Conservation (phyloP, 805 yeast genomes). For the Blastobotrys terrestris region DNA sequence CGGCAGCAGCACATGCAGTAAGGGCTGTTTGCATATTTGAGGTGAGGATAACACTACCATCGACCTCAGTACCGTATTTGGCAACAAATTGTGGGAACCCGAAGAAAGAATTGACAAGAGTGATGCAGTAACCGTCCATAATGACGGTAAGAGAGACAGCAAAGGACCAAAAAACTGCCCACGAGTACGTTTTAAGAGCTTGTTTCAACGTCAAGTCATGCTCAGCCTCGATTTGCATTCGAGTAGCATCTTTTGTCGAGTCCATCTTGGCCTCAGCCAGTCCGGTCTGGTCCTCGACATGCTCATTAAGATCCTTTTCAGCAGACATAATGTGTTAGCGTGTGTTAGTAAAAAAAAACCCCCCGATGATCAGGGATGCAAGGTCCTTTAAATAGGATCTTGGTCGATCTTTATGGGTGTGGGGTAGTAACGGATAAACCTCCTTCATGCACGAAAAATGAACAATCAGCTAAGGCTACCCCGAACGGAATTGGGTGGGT, state of each 20-base stretch:
- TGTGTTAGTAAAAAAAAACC: background rate
- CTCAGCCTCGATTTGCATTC: conserved; percentile 14
- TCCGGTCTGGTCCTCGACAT: background rate
- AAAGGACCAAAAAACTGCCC: conserved; percentile 30
- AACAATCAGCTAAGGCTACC: too few species aligned
- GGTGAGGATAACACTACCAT: conserved; percentile 4
- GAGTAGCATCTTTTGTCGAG: background rate
- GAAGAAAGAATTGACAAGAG: conserved; percentile 37
- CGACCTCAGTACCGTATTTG: conserved; percentile 31
- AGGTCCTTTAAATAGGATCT: background rate
- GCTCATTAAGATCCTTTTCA: background rate
- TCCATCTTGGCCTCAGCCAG: background rate
- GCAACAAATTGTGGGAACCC: conserved; percentile 39
- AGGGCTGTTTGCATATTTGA: conserved; percentile 23
- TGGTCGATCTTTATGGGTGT: background rate
- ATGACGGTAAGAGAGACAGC: conserved; percentile 27
- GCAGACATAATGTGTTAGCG: background rate
- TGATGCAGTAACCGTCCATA: conserved; percentile 48
- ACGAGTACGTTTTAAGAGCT: conserved; percentile 31
- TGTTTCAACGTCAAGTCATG: conserved; percentile 14
- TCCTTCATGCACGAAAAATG: background rate
- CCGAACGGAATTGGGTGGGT: too few species aligned
- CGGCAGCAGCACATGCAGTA: conserved; percentile 26
- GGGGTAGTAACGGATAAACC: background rate
- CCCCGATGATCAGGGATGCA: background rate